Evolutionary conservation across 805 yeast genomes (phyloP).

Genomic region (Ogataea pilisensis): DNA sequence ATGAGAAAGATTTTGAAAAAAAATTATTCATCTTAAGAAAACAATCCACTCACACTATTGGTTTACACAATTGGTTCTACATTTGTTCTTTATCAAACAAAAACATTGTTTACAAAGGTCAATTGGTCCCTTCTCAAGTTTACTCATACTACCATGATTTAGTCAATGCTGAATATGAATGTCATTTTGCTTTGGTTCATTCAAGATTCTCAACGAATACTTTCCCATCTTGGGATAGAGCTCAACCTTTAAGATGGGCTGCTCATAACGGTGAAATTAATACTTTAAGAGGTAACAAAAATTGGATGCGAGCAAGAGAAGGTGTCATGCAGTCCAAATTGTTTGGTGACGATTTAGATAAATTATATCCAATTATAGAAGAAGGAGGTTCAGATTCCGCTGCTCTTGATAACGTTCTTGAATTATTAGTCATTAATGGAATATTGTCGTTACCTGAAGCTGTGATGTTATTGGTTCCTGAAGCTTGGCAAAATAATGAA

Average conservation of each 20-base stretch:
- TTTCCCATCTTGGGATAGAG: slow-evolving; percentile 99
- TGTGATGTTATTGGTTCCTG: slow-evolving; percentile 94
- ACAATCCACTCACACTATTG: slow-evolving; percentile 85
- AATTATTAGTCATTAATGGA: slow-evolving; percentile 86
- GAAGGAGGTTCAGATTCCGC: slow-evolving; percentile 99
- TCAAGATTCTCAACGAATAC: slow-evolving; percentile 97
- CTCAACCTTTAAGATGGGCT: slow-evolving; percentile 95
- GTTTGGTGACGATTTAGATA: slow-evolving; percentile 89
- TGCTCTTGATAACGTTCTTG: slow-evolving; percentile 93
- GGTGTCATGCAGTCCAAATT: slow-evolving; percentile 88
- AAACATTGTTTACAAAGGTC: slow-evolving; percentile 96
- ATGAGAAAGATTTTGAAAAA: slow-evolving; percentile 70
- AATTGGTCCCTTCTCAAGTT: slow-evolving; percentile 93
- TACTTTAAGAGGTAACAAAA: slow-evolving; percentile 94
- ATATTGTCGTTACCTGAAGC: slow-evolving; percentile 93
- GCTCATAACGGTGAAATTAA: slow-evolving; percentile 99
- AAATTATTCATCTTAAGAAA: slow-evolving; percentile 83
- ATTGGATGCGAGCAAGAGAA: slow-evolving; percentile 99
- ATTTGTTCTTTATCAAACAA: slow-evolving; percentile 86
- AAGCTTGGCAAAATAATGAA: slow-evolving; percentile 91
- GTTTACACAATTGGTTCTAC: slow-evolving; percentile 96
- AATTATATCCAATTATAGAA: slow-evolving; percentile 90
- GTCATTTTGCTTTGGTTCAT: slow-evolving; percentile 94
- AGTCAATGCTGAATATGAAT: slow-evolving; percentile 85
- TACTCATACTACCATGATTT: slow-evolving; percentile 92